A percentile compares a stretch with the other conserved stretches of the same genome.
These are phyloP conservation scores for Passiflora organensis DNA, from an alignment of 345 rosid genomes.

Conservation along the genomic window DNA sequence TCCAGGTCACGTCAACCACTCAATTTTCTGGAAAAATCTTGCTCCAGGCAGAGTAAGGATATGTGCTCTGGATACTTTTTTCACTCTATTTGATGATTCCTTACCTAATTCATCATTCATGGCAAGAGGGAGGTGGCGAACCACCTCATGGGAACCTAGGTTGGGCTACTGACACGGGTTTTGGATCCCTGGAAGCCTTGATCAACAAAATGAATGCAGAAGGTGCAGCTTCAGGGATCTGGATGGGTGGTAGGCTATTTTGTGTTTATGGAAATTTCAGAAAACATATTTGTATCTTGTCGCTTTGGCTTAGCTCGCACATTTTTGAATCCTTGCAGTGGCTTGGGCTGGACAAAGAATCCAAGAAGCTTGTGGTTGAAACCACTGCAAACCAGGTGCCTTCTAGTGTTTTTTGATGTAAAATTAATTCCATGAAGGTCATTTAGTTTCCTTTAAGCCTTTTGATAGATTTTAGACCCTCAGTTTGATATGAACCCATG, in stretches of 20 bases:
- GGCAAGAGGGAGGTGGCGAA: constrained; percentile 91
- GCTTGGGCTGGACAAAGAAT: constrained; percentile 83
- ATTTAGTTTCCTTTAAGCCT: not conserved
- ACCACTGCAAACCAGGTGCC: constrained; percentile 89
- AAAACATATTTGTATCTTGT: not conserved
- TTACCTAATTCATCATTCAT: constrained; percentile 8
- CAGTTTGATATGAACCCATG: no score
- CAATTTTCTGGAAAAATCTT: constrained; percentile 90
- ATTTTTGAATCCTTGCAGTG: constrained; percentile 41
- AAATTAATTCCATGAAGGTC: not conserved
- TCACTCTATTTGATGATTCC: not conserved
- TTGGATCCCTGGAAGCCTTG: constrained; percentile 75
- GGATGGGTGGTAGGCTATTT: constrained; percentile 91
- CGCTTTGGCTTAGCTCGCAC: not conserved
- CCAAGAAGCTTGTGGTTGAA: constrained; percentile 81
- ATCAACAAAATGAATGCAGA: constrained; percentile 76
- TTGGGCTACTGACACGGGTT: constrained; percentile 63
- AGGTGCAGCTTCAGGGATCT: constrained; percentile 96
- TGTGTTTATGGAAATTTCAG: no score
- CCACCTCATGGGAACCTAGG: constrained; percentile 78
- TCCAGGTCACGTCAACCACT: constrained; percentile 91
- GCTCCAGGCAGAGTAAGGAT: constrained; percentile 57
- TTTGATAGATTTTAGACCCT: no score
- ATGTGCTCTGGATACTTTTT: not conserved
- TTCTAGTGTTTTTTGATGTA: not conserved